These are phyloP conservation scores for Catenaria anguillulae DNA, from an alignment of 371 early-diverging fungal genomes.

Conservation along the genomic window DNA sequence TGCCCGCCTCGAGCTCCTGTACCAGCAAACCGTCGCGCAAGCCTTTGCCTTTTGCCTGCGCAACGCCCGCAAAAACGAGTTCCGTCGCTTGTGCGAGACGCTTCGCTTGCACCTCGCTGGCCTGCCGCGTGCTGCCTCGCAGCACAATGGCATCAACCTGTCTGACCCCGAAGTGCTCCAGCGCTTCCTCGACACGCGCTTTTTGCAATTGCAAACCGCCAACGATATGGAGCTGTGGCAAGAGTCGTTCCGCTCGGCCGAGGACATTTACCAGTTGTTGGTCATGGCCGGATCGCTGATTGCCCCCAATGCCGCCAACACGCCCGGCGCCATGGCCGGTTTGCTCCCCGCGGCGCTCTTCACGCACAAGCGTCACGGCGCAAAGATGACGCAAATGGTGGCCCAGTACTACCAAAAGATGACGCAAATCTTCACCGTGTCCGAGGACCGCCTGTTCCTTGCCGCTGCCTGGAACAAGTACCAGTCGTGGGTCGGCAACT, in stretches of 20 bases:
- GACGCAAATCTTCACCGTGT: conserved; percentile 84
- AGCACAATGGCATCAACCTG: conserved; percentile 81
- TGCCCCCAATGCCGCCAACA: conserved; percentile 32
- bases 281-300: conserved; percentile 38
- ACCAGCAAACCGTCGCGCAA: conserved; percentile 67
- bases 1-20: conserved; percentile 78
- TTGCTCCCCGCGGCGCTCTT: conserved; percentile 35
- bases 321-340: conserved; percentile 41
- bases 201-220: conserved; percentile 85
- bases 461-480: conserved; percentile 92
- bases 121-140: conserved; percentile 69
- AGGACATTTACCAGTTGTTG: conserved; percentile 90
- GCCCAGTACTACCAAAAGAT: conserved; percentile 96
- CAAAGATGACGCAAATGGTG: conserved; percentile 46
- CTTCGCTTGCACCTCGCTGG: conserved; percentile 84
- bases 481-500: conserved; percentile 48
- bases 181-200: conserved; percentile 86
- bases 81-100: conserved; percentile 91
- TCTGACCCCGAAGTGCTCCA: conserved; percentile 91
- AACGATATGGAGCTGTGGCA: conserved; percentile 96
- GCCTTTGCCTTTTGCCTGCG: conserved; percentile 91
- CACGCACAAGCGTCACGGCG: conserved; percentile 5
- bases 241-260: conserved; percentile 90
- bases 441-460: conserved; percentile 91
- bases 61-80: conserved; percentile 92